phyloP scores from a whole-genome alignment of 2,329 filamentous ascomycete genomes.

The Phialocephala subalpina region DNA sequence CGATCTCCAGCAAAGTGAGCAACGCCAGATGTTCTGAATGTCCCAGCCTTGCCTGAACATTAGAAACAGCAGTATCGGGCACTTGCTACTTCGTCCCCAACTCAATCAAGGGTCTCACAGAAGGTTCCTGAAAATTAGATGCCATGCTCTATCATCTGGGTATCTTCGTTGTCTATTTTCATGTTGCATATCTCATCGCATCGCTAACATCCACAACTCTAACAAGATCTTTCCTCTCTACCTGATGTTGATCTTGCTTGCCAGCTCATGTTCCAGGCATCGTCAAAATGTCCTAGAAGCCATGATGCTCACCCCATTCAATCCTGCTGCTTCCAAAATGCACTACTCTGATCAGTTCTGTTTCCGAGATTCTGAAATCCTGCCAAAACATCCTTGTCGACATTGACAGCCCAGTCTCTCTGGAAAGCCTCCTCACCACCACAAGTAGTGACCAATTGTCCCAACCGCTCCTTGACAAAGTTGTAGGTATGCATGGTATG shows the following conservation, averaged over 20 bases:
- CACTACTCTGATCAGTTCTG: constrained; percentile 16
- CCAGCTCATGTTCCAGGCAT: no score
- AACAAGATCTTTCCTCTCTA: no score
- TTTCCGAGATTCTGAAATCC: constrained; percentile 61
- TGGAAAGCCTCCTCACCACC: constrained; percentile 74
- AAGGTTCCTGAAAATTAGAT: background rate
- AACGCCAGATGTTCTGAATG: no score
- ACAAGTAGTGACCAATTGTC: constrained; percentile 62
- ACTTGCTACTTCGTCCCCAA: background rate
- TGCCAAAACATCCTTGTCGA: constrained; percentile 75
- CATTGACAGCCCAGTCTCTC: constrained; percentile 74
- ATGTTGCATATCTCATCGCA: constrained; percentile 1
- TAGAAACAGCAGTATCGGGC: no score
- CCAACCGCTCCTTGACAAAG: constrained; percentile 70
- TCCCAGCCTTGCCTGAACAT: no score
- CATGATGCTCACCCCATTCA: background rate
- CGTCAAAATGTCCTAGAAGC: no score
- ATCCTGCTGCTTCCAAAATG: constrained; percentile 14
- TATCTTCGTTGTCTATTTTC: constrained; percentile 8
- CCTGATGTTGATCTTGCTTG: no score
- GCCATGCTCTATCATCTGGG: constrained; percentile 5
- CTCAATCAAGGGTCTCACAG: background rate
- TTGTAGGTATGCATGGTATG: constrained; percentile 69
- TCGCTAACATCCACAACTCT: background rate
- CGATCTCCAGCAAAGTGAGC: no score